Evolutionary conservation across 1,139 yeast genomes (phyloP).

Genomic region (Hyphopichia pseudoburtonii): DNA sequence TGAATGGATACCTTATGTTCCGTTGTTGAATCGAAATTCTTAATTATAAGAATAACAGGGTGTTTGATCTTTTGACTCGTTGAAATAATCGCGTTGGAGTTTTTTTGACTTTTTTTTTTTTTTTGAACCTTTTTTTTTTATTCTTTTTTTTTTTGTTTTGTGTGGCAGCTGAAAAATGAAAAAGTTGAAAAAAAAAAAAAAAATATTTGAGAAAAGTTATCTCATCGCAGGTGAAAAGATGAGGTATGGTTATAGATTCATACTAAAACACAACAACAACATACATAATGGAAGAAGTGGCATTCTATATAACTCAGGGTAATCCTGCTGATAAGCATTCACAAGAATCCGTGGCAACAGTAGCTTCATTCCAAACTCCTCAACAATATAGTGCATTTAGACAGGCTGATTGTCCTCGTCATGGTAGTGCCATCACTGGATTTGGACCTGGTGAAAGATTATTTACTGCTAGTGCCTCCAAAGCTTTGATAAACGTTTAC

Average conservation of each 20-base stretch:
- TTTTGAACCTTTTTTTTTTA: no score
- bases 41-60: no score
- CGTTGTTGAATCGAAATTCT: no score
- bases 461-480: conserved; percentile 63
- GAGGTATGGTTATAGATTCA: no score
- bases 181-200: neutral
- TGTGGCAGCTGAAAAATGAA: no score
- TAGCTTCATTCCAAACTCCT: conserved; percentile 52
- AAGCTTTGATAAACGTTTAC: conserved; percentile 76
- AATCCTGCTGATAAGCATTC: conserved; percentile 46
- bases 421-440: conserved; percentile 49
- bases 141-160: no score
- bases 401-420: conserved; percentile 49
- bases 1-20: no score
- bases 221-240: conserved; percentile 4
- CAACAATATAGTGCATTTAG: conserved; percentile 53
- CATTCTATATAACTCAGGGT: conserved; percentile 55
- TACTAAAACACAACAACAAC: neutral
- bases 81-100: no score
- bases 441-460: conserved; percentile 46
- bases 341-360: conserved; percentile 48
- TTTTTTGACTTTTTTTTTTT: no score
- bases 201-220: neutral
- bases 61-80: no score
- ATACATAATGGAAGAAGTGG: conserved; percentile 55